phyloP scores from a whole-genome alignment of 441 rosid species.

The Populus hybrid region DNA sequence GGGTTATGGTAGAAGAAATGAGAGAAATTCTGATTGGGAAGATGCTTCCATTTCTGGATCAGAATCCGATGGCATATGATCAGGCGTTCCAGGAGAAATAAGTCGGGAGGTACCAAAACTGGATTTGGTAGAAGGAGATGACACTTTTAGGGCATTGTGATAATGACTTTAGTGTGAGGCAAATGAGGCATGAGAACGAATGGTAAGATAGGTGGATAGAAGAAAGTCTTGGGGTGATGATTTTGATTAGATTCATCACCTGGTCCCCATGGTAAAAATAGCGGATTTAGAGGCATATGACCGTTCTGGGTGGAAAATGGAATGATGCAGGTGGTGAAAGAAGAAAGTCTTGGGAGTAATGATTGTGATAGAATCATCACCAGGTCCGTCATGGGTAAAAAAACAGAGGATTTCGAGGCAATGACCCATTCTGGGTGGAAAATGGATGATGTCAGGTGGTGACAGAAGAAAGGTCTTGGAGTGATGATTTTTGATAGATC shows the following conservation, averaged over 20 bases:
- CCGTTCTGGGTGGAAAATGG: conserved; percentile 12
- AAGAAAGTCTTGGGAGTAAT: conserved; percentile 26
- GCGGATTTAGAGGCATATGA: conserved; percentile 26
- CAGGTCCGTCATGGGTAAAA: conserved; percentile 22
- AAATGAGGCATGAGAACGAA: conserved; percentile 31
- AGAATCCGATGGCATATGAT: conserved; percentile 39
- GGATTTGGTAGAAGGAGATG: conserved; percentile 30
- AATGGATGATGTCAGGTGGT: conserved; percentile 15
- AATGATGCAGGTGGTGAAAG: conserved; percentile 17
- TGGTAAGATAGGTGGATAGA: conserved; percentile 24
- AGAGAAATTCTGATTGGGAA: conserved; percentile 29
- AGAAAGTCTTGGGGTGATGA: conserved; percentile 12
- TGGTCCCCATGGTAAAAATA: neutral
- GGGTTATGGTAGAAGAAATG: conserved; percentile 26
- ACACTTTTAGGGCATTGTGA: conserved; percentile 27
- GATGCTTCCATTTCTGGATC: conserved; percentile 42
- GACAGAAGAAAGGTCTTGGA: conserved; percentile 21
- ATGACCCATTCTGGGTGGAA: conserved; percentile 11
- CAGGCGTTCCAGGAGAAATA: conserved; percentile 25
- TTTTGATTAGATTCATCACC: no score
- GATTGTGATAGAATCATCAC: conserved; percentile 19
- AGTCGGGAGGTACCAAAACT: conserved; percentile 26
- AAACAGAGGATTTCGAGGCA: conserved; percentile 23
- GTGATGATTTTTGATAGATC: conserved; percentile 26
- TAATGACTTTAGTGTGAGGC: no score